phyloP scores from a whole-genome alignment of 176 grass and related monocot genomes.

The Rhipidocladum racemiflorum region DNA sequence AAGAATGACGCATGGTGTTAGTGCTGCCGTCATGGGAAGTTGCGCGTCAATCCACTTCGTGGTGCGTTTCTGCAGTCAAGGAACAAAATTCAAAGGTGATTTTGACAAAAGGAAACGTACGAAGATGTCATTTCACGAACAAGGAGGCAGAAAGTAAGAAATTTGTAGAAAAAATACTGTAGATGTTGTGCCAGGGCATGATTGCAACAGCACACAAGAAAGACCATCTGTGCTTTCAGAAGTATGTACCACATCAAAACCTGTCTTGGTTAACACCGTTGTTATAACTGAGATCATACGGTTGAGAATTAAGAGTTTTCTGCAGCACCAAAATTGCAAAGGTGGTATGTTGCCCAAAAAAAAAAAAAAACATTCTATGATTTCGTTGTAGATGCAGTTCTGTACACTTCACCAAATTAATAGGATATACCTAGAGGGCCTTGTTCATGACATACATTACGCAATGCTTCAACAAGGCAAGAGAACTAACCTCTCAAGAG shows the following conservation, averaged over 20 bases:
- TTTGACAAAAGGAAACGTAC: background rate
- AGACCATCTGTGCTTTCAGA: background rate
- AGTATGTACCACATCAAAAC: background rate
- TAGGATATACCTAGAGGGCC: background rate
- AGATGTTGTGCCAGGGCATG: background rate
- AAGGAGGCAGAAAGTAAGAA: background rate
- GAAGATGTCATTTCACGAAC: constrained; percentile 1
- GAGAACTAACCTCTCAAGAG: background rate
- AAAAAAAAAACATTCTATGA: background rate
- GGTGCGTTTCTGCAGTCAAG: constrained; percentile 52
- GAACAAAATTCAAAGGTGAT: constrained; percentile 7
- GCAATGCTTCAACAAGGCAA: background rate
- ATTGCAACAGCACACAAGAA: background rate
- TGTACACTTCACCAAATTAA: background rate
- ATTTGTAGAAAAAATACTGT: background rate
- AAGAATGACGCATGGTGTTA: constrained; percentile 46
- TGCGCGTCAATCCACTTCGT: constrained; percentile 73
- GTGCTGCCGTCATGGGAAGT: constrained; percentile 54
- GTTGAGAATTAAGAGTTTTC: background rate
- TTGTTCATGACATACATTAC: background rate
- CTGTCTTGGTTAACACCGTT: background rate
- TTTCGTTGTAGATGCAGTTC: background rate
- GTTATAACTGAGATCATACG: background rate
- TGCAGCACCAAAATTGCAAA: background rate
- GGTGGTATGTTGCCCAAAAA: background rate